Conservation (phyloP, 192 early-diverging fungal species). For the Geranomyces variabilis region DNA sequence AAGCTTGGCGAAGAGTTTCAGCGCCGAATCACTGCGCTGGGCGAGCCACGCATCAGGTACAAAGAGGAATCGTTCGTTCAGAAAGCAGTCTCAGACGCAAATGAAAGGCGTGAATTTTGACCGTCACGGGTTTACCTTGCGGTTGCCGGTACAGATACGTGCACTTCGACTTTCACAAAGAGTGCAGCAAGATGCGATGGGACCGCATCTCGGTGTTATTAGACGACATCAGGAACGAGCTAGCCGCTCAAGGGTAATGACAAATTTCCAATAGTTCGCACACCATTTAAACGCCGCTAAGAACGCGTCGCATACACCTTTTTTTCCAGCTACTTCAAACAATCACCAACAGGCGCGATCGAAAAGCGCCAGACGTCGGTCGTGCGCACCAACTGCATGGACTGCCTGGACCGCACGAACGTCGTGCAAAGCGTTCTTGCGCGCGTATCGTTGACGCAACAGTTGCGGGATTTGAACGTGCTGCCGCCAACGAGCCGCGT, state of each 20-base stretch:
- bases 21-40: slow-evolving; percentile 55
- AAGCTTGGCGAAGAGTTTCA: slow-evolving; percentile 82
- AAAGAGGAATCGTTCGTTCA: too few relatives aligned
- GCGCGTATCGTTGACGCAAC: slow-evolving; percentile 66
- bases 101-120: too few relatives aligned
- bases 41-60: slow-evolving; percentile 46
- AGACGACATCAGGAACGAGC: slow-evolving; percentile 73
- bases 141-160: too few relatives aligned
- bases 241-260: slow-evolving; percentile 66
- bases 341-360: slow-evolving; percentile 44
- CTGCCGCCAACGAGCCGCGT: slow-evolving; percentile 65
- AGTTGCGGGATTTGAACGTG: slow-evolving; percentile 71
- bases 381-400: slow-evolving; percentile 97
- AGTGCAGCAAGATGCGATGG: slow-evolving; percentile 96
- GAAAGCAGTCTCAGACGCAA: neutral
- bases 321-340: slow-evolving; percentile 58
- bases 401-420: slow-evolving; percentile 98
- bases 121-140: too few relatives aligned
- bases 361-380: slow-evolving; percentile 72
- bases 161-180: slow-evolving; percentile 97
- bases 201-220: slow-evolving; percentile 82
- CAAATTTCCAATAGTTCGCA: too few relatives aligned
- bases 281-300: too few relatives aligned
- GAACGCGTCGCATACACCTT: slow-evolving; percentile 5
- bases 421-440: slow-evolving; percentile 95